Base-by-base conservation (phyloP, 2,329 filamentous ascomycete species). In the Fusarium dlaminii region DNA sequence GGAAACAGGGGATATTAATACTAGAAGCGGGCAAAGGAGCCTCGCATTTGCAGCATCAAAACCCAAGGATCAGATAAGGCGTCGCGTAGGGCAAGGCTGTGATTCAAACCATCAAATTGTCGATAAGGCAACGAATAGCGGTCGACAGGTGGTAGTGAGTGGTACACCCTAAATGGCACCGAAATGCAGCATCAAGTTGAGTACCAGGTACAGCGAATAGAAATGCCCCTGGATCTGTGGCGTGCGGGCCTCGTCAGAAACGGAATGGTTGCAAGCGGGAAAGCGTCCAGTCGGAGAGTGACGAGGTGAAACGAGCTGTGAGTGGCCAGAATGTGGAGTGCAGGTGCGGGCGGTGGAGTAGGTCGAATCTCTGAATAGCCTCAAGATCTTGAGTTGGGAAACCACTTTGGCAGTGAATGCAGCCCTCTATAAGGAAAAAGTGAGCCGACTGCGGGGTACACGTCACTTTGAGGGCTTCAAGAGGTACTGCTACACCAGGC, bases 351-450 rank as follows among this genome's bases (percentile, higher is more conserved):
- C 63, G 63, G 74, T 78, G 75, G 75, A 75, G 75, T 68, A 68
- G 67, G 55, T 68, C 57, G 64, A 66, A 75, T 74, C 72, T 82
- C 81, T 75, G 83, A 84, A 84, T 84, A 84, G 81, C 83, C 80
- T 84, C 83, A 84, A 81, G 72, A 77, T 65, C 71, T 68, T 60
- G 66, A 39, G 62, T 68, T 51, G 67, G 55, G 70, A 59, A 69
- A 77, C 75, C 62, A 79, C 75, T 60, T 63, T 64, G 39, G 40
- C 58, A 42, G 66, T 49, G 48, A 51, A 61, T 40, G 39, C 30
- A 51, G 56, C 51, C 54, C 75, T 48, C 49, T 30, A 49, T 27
- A 46, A 59, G 68, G 58, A 76, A 81, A 81, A 79, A 78, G 54
- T 36, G 61, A 54, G 62, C 58, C 54, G 40, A 56, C 58, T 66